These are phyloP conservation scores for Ceratobasidium sp. DNA, from an alignment of 1,284 basidiomycete species.

Conservation along the genomic window DNA sequence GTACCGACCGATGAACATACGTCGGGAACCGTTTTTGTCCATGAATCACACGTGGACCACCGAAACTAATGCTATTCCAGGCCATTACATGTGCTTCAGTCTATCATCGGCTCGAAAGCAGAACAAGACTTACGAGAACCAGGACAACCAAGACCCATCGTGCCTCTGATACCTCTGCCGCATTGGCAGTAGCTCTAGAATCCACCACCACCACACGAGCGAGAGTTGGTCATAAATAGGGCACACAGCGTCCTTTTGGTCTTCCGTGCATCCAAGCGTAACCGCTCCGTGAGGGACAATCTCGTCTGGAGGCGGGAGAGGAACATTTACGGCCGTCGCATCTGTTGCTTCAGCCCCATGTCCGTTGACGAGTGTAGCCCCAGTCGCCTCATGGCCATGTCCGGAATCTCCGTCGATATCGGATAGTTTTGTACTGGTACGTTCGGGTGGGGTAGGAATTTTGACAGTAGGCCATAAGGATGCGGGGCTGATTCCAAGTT, in stretches of 20 bases:
- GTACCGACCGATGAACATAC: constrained; percentile 47
- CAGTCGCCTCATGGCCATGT: constrained; percentile 9
- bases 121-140: constrained; percentile 29
- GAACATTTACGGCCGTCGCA: constrained; percentile 20
- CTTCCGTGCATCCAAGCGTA: constrained; percentile 10
- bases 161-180: constrained; percentile 41
- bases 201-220: constrained; percentile 44
- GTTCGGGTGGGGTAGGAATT: constrained; percentile 27
- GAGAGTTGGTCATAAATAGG: constrained; percentile 45
- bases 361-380: not conserved
- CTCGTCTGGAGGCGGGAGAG: not conserved
- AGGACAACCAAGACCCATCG: constrained; percentile 14
- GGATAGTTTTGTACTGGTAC: not conserved
- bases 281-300: constrained; percentile 21
- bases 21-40: constrained; percentile 44
- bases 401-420: constrained; percentile 3
- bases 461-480: constrained; percentile 37
- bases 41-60: constrained; percentile 28
- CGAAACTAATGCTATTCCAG: constrained; percentile 17
- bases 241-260: constrained; percentile 17
- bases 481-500: constrained; percentile 48
- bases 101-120: not conserved
- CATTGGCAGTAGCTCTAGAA: constrained; percentile 47
- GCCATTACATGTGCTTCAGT: not conserved
- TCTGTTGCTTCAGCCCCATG: constrained; percentile 8